phyloP scores from a whole-genome alignment of 2,329 filamentous ascomycete genomes.

The Stemphylium beticola region DNA sequence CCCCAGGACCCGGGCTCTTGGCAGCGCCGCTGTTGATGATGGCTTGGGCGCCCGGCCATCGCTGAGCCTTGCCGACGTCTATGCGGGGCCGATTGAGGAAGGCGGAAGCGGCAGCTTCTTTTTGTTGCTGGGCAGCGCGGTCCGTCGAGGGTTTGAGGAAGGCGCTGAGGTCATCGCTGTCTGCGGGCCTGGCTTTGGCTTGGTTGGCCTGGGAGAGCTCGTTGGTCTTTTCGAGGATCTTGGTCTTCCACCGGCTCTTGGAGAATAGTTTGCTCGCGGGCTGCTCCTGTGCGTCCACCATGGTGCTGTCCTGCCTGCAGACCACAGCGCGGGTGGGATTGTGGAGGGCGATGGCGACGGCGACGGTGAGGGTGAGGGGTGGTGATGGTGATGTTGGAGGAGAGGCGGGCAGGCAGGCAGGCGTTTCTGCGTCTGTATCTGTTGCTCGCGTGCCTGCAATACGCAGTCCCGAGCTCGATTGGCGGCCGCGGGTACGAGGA shows the following conservation, averaged over 20 bases:
- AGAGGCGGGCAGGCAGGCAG: not conserved
- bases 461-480: constrained; percentile 2
- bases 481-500: constrained; percentile 4
- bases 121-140: constrained; percentile 45
- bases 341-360: not conserved
- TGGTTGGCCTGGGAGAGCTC: constrained; percentile 44
- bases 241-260: constrained; percentile 57
- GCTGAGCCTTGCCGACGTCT: constrained; percentile 57
- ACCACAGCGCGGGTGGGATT: not conserved
- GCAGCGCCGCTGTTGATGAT: constrained; percentile 46
- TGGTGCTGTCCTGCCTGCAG: constrained; percentile 22
- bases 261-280: constrained; percentile 46
- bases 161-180: constrained; percentile 58
- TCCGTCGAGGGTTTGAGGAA: constrained; percentile 63
- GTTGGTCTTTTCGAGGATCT: constrained; percentile 51
- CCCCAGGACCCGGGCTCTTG: constrained; percentile 45
- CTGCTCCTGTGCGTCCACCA: constrained; percentile 42
- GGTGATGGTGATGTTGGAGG: not conserved
- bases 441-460: constrained; percentile 13
- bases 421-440: not conserved
- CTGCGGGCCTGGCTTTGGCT: constrained; percentile 31
- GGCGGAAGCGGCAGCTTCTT: constrained; percentile 36
- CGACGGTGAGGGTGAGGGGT: not conserved
- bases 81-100: constrained; percentile 50
- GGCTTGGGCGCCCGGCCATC: constrained; percentile 59